Evolutionary conservation across 257 asterid species (phyloP).

Genomic region (Fraxinus quadrangulata): DNA sequence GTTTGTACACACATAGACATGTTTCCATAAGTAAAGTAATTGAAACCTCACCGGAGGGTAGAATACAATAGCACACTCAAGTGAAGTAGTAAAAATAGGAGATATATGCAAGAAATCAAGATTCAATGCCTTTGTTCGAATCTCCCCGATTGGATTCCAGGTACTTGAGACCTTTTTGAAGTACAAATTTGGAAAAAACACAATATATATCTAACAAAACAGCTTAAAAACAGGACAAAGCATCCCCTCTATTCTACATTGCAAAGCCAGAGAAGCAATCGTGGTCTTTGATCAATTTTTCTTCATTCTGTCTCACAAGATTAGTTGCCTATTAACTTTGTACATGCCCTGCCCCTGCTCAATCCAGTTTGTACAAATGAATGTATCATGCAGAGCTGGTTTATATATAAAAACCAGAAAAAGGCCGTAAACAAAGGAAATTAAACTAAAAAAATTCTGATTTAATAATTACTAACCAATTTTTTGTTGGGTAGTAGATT

Average conservation of each 20-base stretch:
- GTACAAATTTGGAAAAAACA: neutral
- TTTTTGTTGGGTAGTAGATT: neutral
- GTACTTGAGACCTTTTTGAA: neutral
- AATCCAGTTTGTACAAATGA: neutral
- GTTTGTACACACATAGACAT: neutral
- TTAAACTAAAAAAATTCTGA: no score
- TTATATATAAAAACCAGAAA: neutral
- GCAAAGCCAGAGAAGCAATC: neutral
- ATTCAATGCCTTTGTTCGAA: neutral
- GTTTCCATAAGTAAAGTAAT: neutral
- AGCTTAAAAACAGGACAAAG: neutral
- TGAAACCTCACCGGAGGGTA: neutral
- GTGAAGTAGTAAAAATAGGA: neutral
- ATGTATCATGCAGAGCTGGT: neutral
- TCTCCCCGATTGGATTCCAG: neutral
- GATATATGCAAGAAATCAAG: neutral
- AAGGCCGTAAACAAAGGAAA: neutral
- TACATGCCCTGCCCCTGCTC: neutral
- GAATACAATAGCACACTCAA: neutral
- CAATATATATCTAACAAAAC: neutral
- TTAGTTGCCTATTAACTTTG: neutral
- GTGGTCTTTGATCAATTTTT: neutral
- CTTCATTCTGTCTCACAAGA: neutral
- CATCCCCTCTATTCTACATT: neutral
- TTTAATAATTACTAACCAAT: no score